Conservation (phyloP, 225 moss, liverwort and hornwort genomes). For the Polytrichum commune region DNA sequence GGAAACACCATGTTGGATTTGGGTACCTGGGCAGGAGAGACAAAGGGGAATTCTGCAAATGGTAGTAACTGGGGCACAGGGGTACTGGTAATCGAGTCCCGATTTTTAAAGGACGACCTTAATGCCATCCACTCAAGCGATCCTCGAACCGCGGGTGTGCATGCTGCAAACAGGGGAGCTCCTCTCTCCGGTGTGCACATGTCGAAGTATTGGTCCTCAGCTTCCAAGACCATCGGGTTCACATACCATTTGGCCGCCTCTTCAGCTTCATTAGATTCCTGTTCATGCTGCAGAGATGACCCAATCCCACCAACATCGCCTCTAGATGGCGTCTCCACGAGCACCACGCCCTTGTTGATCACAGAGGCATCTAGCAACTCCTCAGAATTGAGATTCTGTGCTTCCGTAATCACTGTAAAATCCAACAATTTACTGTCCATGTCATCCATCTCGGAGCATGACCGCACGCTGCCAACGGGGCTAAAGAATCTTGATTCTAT, state of each 20-base stretch:
- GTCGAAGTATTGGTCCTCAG: constrained; percentile 18
- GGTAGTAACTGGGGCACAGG: background rate
- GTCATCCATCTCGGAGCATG: background rate
- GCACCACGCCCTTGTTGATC: constrained; percentile 16
- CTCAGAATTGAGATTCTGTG: background rate
- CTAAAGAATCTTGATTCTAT: background rate
- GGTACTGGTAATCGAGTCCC: background rate
- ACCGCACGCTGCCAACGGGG: background rate
- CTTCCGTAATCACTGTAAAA: background rate
- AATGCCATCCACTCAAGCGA: constrained; percentile 37
- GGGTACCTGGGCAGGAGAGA: background rate
- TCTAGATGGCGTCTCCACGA: constrained; percentile 22
- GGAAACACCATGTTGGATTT: too few relatives aligned
- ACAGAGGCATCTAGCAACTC: background rate
- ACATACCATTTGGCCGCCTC: constrained; percentile 55
- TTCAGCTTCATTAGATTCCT: background rate
- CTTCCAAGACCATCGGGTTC: constrained; percentile 39
- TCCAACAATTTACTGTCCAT: background rate
- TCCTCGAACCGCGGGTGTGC: constrained; percentile 25
- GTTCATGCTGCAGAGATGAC: background rate
- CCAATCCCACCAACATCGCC: background rate
- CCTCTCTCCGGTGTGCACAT: constrained; percentile 30
- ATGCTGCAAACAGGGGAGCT: constrained; percentile 23
- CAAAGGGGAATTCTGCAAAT: background rate
- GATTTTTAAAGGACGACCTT: constrained; percentile 24